Base-by-base conservation (phyloP, 495 filamentous ascomycete species). In the Amorphotheca resinae region DNA sequence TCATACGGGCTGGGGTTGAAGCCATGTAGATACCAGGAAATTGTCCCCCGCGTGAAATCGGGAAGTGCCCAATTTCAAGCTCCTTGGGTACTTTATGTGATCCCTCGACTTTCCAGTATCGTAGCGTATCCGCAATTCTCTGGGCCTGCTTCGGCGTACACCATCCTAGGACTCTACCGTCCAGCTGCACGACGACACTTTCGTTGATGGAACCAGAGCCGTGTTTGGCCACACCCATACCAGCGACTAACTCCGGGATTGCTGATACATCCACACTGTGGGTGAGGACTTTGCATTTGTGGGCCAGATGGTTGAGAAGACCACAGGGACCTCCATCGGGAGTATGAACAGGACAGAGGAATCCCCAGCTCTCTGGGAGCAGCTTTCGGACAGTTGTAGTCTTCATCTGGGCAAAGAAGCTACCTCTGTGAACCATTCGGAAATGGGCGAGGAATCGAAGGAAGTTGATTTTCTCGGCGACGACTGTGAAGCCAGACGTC, bases 381-480 rank as follows among this genome's bases (percentile, higher is more conserved):
- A 98, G 63, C 60, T 95, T 98, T 62, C 91, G 76, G 25, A 98
- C 91, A 0, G 91, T 89, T 4, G 91, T 98, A 0, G 91, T 98
- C 62, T 96, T 98, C 50, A 98, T 59, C 55, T 95, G 83, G 7
- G 91, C 89, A 62, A 98, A 96, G 75, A 98, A 96, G 62, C 84
- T 91, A 64, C 91, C 91, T 78, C 91, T 73, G 62, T 98, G 91
- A 46, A 98, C 87, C 87, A 95, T 95, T 38, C 91, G 86, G 70
- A 98, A 98, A 59, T 98, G 91, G 66, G 84, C 89, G 65, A 98
- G 93, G 66, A 98, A 98, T 51, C 91, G 83, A 55, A 93, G 80
- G 67, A 96, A 98, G 69, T 98, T 98, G 56, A 96, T 87, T 70
- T 96, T 96, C 62, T 98, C 91, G 3, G 91, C 91, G 42, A 95